Evolutionary conservation across 2,329 filamentous ascomycete species (phyloP).

Genomic region (Pestalotiopsis sp.): DNA sequence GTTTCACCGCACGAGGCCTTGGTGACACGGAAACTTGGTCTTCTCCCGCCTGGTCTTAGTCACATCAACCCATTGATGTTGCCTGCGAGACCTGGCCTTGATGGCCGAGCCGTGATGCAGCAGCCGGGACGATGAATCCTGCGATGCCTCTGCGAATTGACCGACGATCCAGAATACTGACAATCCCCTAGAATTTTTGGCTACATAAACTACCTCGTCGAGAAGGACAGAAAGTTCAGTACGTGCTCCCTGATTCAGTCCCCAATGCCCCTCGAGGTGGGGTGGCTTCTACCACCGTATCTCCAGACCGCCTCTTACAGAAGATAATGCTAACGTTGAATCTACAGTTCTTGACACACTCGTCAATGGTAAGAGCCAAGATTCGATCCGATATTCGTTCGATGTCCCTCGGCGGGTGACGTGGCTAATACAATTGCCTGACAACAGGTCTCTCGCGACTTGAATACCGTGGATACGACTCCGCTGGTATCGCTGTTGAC

Average conservation of each 20-base stretch:
- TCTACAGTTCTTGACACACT: conserved; percentile 77
- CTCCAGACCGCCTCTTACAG: neutral
- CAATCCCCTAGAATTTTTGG: conserved; percentile 70
- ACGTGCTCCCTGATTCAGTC: neutral
- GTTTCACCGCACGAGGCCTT: conserved; percentile 1
- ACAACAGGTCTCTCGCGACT: conserved; percentile 82
- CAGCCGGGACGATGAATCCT: neutral
- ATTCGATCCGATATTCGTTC: neutral
- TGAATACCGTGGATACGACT: conserved; percentile 99
- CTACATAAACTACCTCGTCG: conserved; percentile 98
- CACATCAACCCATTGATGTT: neutral
- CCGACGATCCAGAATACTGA: neutral
- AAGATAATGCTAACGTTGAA: neutral
- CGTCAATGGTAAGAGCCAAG: conserved; percentile 75
- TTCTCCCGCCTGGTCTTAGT: neutral
- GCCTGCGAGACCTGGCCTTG: neutral
- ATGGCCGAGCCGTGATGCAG: neutral
- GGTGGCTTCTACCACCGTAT: neutral
- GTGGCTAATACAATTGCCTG: conserved; percentile 4
- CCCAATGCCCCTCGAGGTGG: neutral
- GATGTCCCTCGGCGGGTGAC: neutral
- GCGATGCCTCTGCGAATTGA: neutral
- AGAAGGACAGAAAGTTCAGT: conserved; percentile 94
- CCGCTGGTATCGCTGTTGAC: conserved; percentile 91
- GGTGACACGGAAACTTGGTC: neutral